These are phyloP conservation scores for Neonectria ditissima DNA, from an alignment of 2,329 filamentous ascomycete genomes.

Conservation along the genomic window DNA sequence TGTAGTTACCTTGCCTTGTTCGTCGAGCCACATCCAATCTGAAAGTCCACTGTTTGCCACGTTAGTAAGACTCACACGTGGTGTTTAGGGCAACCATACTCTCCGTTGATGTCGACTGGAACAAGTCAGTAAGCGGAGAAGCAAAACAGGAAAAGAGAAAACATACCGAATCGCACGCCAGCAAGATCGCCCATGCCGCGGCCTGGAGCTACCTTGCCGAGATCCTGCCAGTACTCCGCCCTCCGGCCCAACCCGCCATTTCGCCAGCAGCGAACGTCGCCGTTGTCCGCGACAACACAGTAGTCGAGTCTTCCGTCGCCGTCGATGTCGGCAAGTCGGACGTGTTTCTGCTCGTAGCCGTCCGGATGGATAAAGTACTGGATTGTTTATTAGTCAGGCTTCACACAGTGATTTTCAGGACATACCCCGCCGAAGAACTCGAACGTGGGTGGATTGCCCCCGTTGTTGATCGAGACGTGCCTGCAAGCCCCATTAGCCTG, in stretches of 20 bases:
- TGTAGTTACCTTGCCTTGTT: neutral
- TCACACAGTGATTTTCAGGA: too few species aligned
- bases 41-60: neutral
- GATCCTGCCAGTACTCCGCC: slow-evolving; percentile 39
- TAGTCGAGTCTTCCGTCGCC: slow-evolving; percentile 9
- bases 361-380: too few species aligned
- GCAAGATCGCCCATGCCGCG: neutral
- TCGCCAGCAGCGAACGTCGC: slow-evolving; percentile 1
- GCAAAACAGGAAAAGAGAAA: neutral
- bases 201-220: neutral
- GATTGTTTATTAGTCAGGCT: too few species aligned
- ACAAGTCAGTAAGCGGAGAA: neutral
- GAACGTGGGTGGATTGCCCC: slow-evolving; percentile 17
- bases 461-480: slow-evolving; percentile 17
- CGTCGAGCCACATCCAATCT: neutral
- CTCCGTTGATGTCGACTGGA: neutral
- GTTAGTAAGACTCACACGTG: neutral
- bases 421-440: neutral
- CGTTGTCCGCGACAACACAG: neutral
- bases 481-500: too few species aligned
- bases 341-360: neutral
- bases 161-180: neutral
- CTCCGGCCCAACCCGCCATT: neutral
- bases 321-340: slow-evolving; percentile 4
- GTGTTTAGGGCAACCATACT: neutral